A percentile compares a stretch with the other conserved stretches of the same genome.
phyloP scores from a whole-genome alignment of 495 filamentous ascomycete genomes.

The Cryomyces minteri region DNA sequence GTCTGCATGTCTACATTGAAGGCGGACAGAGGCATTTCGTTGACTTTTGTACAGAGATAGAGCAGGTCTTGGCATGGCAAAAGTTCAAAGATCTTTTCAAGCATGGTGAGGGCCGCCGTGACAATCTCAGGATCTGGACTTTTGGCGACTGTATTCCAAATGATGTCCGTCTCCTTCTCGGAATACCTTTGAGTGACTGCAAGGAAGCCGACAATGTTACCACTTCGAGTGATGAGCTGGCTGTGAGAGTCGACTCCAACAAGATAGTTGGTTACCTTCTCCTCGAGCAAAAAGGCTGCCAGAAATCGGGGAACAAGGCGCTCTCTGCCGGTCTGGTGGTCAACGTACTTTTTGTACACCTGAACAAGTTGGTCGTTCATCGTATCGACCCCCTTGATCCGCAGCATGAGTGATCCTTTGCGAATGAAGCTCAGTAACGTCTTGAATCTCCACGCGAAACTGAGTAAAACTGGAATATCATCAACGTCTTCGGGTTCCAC shows the following conservation, averaged over 20 bases:
- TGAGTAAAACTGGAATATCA: not conserved
- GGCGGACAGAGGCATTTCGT: slow-evolving; percentile 43
- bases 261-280: slow-evolving; percentile 63
- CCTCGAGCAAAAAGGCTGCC: slow-evolving; percentile 44
- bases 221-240: slow-evolving; percentile 63
- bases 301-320: slow-evolving; percentile 43
- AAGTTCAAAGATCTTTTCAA: slow-evolving; percentile 42
- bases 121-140: slow-evolving; percentile 75
- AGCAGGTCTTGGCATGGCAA: slow-evolving; percentile 35
- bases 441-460: not conserved
- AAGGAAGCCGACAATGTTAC: slow-evolving; percentile 75
- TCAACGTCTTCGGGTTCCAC: no score
- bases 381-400: slow-evolving; percentile 48
- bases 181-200: slow-evolving; percentile 64
- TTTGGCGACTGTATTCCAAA: slow-evolving; percentile 71
- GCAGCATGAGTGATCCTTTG: slow-evolving; percentile 67
- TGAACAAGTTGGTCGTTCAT: slow-evolving; percentile 57
- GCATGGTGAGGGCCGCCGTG: slow-evolving; percentile 60
- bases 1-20: slow-evolving; percentile 35
- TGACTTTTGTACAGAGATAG: slow-evolving; percentile 59
- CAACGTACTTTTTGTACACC: slow-evolving; percentile 36
- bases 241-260: slow-evolving; percentile 84
- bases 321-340: slow-evolving; percentile 14
- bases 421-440: not conserved
- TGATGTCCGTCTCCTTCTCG: slow-evolving; percentile 49